Conservation (phyloP, 768 basidiomycete genomes). For the Mycena kentingensis region DNA sequence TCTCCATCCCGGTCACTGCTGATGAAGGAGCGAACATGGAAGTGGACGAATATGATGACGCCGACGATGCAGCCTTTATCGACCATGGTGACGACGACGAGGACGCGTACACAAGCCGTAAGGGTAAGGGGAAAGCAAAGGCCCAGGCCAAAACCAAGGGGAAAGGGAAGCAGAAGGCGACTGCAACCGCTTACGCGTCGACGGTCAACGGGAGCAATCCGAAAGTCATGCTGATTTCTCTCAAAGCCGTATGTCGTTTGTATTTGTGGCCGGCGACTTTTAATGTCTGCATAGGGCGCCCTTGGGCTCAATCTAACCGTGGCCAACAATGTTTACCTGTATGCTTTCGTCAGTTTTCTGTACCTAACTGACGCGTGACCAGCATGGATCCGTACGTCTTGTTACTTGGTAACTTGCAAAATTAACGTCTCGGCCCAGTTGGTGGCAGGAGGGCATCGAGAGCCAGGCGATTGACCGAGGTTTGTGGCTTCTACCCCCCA, state of each 20-base stretch:
- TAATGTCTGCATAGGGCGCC: conserved; percentile 54
- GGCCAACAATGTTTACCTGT: conserved; percentile 86
- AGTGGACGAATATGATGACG: no score
- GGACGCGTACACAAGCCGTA: conserved; percentile 24
- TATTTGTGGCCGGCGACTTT: not conserved
- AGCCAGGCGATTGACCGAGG: conserved; percentile 67
- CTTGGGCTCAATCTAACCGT: conserved; percentile 87
- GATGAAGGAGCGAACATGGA: no score
- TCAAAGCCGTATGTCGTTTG: conserved; percentile 59
- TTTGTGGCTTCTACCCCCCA: not conserved
- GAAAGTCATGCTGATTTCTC: conserved; percentile 81
- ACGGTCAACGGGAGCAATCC: conserved; percentile 49
- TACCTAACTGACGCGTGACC: conserved; percentile 4
- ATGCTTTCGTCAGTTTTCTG: conserved; percentile 32
- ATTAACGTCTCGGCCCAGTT: conserved; percentile 40
- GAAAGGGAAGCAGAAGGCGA: conserved; percentile 23
- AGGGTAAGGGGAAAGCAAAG: conserved; percentile 39
- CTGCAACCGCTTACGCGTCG: conserved; percentile 7
- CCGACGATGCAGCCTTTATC: conserved; percentile 33
- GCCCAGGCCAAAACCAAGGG: conserved; percentile 40
- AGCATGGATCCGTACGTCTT: conserved; percentile 84
- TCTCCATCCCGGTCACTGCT: not conserved
- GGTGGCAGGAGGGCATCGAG: conserved; percentile 89
- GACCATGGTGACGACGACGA: conserved; percentile 39
- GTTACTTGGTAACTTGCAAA: not conserved